Evolutionary conservation across 129 eudicot species (phyloP).

Genomic region (Artemisia annua): DNA sequence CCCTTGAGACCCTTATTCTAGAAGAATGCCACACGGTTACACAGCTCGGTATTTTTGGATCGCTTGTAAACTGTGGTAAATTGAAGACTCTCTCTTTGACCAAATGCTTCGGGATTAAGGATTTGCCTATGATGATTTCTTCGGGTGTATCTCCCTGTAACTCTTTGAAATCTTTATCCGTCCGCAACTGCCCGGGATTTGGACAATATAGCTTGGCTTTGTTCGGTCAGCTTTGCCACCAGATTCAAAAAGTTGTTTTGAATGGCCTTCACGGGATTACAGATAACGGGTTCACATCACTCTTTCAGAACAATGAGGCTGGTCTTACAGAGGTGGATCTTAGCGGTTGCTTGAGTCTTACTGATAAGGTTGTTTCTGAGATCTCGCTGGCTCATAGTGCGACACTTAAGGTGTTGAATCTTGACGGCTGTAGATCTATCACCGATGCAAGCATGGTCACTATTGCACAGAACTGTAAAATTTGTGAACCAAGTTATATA

Average conservation of each 20-base stretch:
- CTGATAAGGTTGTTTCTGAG: too few relatives aligned
- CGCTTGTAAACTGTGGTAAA: constrained; percentile 41
- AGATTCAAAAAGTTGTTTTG: constrained; percentile 45
- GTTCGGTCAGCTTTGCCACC: constrained; percentile 55
- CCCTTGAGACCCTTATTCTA: constrained; percentile 56
- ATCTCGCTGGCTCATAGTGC: too few relatives aligned
- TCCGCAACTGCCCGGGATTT: constrained; percentile 66
- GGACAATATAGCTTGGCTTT: constrained; percentile 55
- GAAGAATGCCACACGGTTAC: constrained; percentile 83
- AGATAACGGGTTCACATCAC: constrained; percentile 19
- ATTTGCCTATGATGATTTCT: constrained; percentile 37
- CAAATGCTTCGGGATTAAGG: constrained; percentile 57
- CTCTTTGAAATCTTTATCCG: constrained; percentile 48
- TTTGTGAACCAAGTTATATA: too few relatives aligned
- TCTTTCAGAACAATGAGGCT: too few relatives aligned
- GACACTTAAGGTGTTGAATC: too few relatives aligned
- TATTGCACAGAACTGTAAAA: too few relatives aligned
- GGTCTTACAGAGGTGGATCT: too few relatives aligned
- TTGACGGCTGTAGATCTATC: too few relatives aligned
- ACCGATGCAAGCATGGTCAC: too few relatives aligned
- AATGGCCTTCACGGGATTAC: constrained; percentile 55
- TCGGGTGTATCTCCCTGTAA: constrained; percentile 27
- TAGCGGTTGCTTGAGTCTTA: too few relatives aligned
- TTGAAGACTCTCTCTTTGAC: constrained; percentile 62
- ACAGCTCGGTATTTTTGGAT: constrained; percentile 56